Base-by-base conservation (phyloP, 441 rosid genomes). In the Hypseocharis bilobata region DNA sequence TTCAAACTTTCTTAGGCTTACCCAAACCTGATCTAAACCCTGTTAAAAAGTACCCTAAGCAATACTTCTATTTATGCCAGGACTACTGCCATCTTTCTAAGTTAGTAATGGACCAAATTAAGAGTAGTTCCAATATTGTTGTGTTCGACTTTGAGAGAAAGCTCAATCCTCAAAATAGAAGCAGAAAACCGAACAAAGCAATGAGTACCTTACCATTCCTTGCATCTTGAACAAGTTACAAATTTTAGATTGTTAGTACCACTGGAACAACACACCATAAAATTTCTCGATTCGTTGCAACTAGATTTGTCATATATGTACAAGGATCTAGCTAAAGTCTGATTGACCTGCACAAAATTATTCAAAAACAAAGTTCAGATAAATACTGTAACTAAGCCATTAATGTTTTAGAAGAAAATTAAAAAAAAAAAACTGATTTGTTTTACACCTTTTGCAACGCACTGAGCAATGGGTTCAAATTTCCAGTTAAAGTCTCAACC, bases 141-240 rank as follows among this genome's bases (percentile, higher is more conserved):
- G n/a, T n/a, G n/a, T n/a, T n/a, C n/a, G n/a, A n/a, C n/a, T n/a
- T n/a, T n/a, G n/a, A n/a, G n/a, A n/a, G 7, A 54, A 54, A 23
- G 59, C 17, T 54, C 28, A 54, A 54, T 11, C 30, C 13, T 25
- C 59, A 54, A 54, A 54, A 17, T 13, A 54, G 30, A 25, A 25
- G 59, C 11, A n/a, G 23, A 58, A 58, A 57, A 28, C 5, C 26
- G 23, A 59, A 36, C 78, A 68, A 52, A 30, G 54, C 49, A 52
- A 63, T 47, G 74, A 67, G 65, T 63, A 69, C 71, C 83, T 84
- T 84, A 86, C 91, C 88, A 59, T 78, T 83, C 83, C 56, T 80
- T 75, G 77, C 91, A 88, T 2, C 55, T 64, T 25, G 77, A 79
- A 74, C 91, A 88, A 70, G 63, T 69, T 62, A 74, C 47, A 56